Base-by-base conservation (phyloP, 257 asterid species). In the Solanum gandarillasii region DNA sequence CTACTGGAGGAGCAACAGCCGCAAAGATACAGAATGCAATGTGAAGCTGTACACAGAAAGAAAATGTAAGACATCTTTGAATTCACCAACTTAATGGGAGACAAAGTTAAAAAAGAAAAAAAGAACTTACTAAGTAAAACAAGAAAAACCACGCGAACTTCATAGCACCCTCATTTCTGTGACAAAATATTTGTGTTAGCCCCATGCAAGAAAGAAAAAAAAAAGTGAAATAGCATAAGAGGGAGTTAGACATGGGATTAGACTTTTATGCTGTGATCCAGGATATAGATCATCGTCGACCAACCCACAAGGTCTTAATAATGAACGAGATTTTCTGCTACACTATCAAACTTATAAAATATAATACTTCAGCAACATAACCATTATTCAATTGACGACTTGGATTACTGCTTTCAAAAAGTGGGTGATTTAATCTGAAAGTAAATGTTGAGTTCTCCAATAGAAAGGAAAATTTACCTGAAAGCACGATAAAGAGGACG, bases 1-100 rank as follows among this genome's bases (percentile, higher is more conserved):
- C 98, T n/a, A 97, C 87, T 48, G 99, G 99, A 86, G 99, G 99
- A 83, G 99, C 99, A 90, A 97, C 98, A 8, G 99, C 98, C 9
- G 99, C 94, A 89, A 97, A 97, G 87, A 97, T 90, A 89, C 95
- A 93, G 92, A 97, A 97, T 92, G 88, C 96, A 68, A 97, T 94
- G 90, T 97, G 99, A 91, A 97, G 94, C 99, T 97, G 96, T 86
- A 92, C 31, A 87, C 78, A 70, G 74, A 35, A 88, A 52, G 32
- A 86, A 55, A 9, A 62, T 31, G 67, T 90, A 55, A 91, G 84
- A 83, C 68, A 81, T 81, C 6, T 9, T 81, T 48, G 68, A 31
- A 39, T 67, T 62, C 70, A 82, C 9, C 88, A 48, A 16, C 11
- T 9, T 5, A 55, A 72, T 38, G 14, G 60, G 86, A 32, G 6